These are phyloP conservation scores for Cichorium intybus DNA, from an alignment of 140 eudicot genomes.

Conservation along the genomic window DNA sequence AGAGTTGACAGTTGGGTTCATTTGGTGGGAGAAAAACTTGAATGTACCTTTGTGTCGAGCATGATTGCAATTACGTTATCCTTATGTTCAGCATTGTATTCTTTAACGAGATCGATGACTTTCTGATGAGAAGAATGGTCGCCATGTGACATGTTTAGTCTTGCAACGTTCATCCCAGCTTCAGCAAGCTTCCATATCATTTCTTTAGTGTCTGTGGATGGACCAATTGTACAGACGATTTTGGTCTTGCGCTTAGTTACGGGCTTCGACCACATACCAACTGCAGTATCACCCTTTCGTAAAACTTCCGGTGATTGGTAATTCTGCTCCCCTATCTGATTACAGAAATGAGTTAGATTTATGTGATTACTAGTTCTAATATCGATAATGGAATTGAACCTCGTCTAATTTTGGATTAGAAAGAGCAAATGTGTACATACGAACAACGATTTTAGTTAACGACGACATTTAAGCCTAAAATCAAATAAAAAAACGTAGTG, in stretches of 20 bases:
- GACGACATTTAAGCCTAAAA: not conserved
- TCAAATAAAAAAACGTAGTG: not conserved
- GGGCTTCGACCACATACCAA: slow-evolving; percentile 70
- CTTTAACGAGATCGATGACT: slow-evolving; percentile 90
- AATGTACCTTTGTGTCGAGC: slow-evolving; percentile 93
- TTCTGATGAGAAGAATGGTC: slow-evolving; percentile 98
- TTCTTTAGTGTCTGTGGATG: slow-evolving; percentile 87
- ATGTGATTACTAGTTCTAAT: not conserved
- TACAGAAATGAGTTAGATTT: not conserved
- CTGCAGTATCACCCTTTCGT: slow-evolving; percentile 44
- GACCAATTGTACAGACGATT: slow-evolving; percentile 97
- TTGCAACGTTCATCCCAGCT: slow-evolving; percentile 98
- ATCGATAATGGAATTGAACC: not conserved
- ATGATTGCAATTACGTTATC: slow-evolving; percentile 97
- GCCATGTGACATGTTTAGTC: slow-evolving; percentile 97
- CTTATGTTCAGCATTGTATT: slow-evolving; percentile 81
- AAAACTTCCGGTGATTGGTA: slow-evolving; percentile 40
- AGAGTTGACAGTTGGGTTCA: not conserved
- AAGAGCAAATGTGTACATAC: not conserved
- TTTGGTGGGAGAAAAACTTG: too few species aligned
- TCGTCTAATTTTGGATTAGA: not conserved
- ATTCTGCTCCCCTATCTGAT: slow-evolving; percentile 53
- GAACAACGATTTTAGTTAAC: not conserved
- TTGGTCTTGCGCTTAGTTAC: slow-evolving; percentile 82
- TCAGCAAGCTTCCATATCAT: slow-evolving; percentile 99